Percentiles rank a stretch among this genome's conserved stretches.
Conservation (phyloP, 148 eudicot species). For the Camellia granthamiana region DNA sequence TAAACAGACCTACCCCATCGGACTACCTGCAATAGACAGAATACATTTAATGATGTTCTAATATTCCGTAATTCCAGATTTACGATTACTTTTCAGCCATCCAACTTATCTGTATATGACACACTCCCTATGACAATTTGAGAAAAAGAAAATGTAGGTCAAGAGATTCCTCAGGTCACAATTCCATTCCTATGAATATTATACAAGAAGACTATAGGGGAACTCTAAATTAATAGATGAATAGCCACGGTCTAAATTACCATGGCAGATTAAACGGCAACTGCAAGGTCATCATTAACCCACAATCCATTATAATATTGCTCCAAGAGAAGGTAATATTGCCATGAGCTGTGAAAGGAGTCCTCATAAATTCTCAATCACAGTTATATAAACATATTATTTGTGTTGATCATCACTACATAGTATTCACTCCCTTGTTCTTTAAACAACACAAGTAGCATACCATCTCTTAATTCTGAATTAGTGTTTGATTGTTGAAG, state of each 20-base stretch:
- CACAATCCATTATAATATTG: not conserved
- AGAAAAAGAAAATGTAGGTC: not conserved
- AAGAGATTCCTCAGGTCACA: not conserved
- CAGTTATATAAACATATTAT: no score
- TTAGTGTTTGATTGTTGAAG: no score
- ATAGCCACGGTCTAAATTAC: not conserved
- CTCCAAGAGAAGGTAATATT: no score
- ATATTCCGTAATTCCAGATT: not conserved
- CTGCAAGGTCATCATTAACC: not conserved
- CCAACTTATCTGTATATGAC: no score
- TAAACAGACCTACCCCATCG: conserved; percentile 99
- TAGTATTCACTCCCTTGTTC: no score
- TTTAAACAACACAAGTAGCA: no score
- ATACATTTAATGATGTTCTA: not conserved
- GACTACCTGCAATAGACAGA: conserved; percentile 65
- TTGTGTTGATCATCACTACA: no score
- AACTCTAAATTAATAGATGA: not conserved
- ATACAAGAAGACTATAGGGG: not conserved
- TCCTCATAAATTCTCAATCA: not conserved
- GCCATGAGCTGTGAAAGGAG: no score
- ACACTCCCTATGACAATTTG: no score
- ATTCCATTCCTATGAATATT: not conserved
- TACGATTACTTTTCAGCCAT: not conserved
- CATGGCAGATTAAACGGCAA: not conserved
- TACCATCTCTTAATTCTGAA: no score